Evolutionary conservation across 306 rosid genomes (phyloP), one percentile per base, ranked within the genome.

Genomic region (Sesbania bispinosa): DNA sequence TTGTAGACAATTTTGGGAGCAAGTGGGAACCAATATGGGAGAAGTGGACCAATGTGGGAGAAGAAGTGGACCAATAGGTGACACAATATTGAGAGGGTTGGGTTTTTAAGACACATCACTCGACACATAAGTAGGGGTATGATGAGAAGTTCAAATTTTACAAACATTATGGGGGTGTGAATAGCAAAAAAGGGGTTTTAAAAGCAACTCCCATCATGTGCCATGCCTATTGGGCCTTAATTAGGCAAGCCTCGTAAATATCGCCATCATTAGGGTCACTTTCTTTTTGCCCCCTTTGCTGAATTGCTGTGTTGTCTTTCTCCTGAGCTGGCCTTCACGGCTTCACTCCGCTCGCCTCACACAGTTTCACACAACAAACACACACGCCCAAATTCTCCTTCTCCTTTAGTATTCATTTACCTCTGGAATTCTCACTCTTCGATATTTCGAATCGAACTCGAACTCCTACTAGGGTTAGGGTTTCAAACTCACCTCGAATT

Each of bases 381-480:
- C 39, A 35, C n/a, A 7, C 39, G 7, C 23, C 24, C 63, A 42
- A 41, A 18, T 19, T 36, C 48, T n/a, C 62, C 36, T 7, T n/a
- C 5, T n/a, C 36, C 35, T 35, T 9, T 6, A 0, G 10, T 23
- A n/a, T n/a, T n/a, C 38, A 6, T 9, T 48, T 0, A 27, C 18
- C 3, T 3, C 14, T 64, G 14, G 6, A 48, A 52, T 11, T n/a
- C n/a, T 71, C 47, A 5, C 15, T 7, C 14, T 29, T 32, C 46
- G 47, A n/a, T 2, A 30, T 29, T 42, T 32, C 26, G 10, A 16
- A 62, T 27, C 73, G 23, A 30, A 23, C 53, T 30, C 60, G 18
- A 33, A 39, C 71, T 45, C 57, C 1, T 2, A 1, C 33, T 65
- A 74, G 67, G 77, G 73, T 81, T 80, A 80, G 87, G 82, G 85